Percentiles rank a stretch among this genome's conserved stretches.
These are phyloP conservation scores for Candida tallmaniae DNA, from an alignment of 805 yeast genomes.

Conservation along the genomic window DNA sequence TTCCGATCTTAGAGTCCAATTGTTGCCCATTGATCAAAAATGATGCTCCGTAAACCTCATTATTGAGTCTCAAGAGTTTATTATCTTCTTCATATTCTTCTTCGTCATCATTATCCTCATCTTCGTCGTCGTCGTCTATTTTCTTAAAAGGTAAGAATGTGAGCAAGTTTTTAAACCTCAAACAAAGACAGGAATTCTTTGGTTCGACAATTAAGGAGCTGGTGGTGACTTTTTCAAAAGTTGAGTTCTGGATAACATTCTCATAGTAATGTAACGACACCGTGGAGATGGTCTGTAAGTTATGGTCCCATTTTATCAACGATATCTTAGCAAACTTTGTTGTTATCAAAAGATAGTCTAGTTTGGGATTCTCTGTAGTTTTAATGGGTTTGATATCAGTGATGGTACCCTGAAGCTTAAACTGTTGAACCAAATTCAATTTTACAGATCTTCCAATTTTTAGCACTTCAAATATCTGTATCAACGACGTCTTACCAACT, in stretches of 20 bases:
- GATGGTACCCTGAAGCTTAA: slow-evolving; percentile 65
- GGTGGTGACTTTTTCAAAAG: slow-evolving; percentile 38
- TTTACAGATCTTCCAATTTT: slow-evolving; percentile 20
- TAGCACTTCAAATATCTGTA: slow-evolving; percentile 55
- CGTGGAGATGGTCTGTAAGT: slow-evolving; percentile 54
- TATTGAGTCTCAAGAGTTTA: slow-evolving; percentile 1
- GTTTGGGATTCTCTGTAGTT: slow-evolving; percentile 40
- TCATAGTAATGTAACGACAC: slow-evolving; percentile 86
- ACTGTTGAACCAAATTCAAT: slow-evolving; percentile 51
- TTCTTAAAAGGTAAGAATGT: slow-evolving; percentile 68
- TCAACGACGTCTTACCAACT: slow-evolving; percentile 64
- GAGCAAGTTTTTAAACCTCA: slow-evolving; percentile 62
- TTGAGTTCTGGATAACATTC: slow-evolving; percentile 49
- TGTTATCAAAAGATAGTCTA: slow-evolving; percentile 61
- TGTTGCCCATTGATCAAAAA: slow-evolving; percentile 53
- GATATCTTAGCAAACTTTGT: slow-evolving; percentile 78
- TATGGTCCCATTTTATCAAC: slow-evolving; percentile 64
- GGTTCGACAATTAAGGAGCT: slow-evolving; percentile 62
- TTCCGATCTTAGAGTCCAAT: slow-evolving; percentile 53
- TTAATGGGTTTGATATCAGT: slow-evolving; percentile 51
- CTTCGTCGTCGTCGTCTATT: slow-evolving; percentile 36
- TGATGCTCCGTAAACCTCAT: slow-evolving; percentile 45
- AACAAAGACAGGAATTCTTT: slow-evolving; percentile 46
- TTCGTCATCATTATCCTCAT: slow-evolving; percentile 25
- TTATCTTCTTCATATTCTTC: slow-evolving; percentile 6